Base-by-base conservation (phyloP, 495 filamentous ascomycete species). In the Neurospora sp. region DNA sequence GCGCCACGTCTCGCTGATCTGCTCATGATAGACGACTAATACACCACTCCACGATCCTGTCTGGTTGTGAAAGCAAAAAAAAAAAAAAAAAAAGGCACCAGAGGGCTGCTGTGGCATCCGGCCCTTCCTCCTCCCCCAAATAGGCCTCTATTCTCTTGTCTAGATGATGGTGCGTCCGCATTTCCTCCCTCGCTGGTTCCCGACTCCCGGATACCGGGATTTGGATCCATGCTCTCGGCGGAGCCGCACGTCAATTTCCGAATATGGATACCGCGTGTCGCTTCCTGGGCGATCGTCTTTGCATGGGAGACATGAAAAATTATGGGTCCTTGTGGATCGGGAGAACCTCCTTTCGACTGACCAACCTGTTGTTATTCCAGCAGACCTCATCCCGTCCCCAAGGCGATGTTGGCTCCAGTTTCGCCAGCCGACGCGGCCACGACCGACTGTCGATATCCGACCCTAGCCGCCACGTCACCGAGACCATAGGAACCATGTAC, bases 401-500 rank as follows among this genome's bases (percentile, higher is more conserved):
- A 70, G 75, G 75, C 78, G 84, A 88, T 82, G 81, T 85, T 80
- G 86, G 83, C 78, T 82, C 81, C 78, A 88, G 85, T 78, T 87
- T 88, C 80, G 80, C 85, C 73, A 86, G 80, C 79, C 83, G 86
- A 79, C 84, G 86, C 73, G 86, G 87, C 73, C 87, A 89, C 81
- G 84, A 75, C 76, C 85, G 87, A 78, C 85, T 88, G 46, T 89
- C 87, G 72, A 88, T 89, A 76, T 88, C 86, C 72, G 87, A 89
- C 78, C 83, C 86, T 37, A 93, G 89, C 82, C 95, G 98, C 85
- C 96, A 99, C 89, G 95, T 98, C 80, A 99, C 96, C 44, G 96
- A 99, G 79, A 93, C 94, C 66, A 98, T 99, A 79, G 94, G 94
- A 44, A 93, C 96, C 79, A 91, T 98, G 90, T 99, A 99, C 83